These are phyloP conservation scores for Kingdonia uniflora DNA, from an alignment of 164 flowering plant genomes.

Conservation along the genomic window DNA sequence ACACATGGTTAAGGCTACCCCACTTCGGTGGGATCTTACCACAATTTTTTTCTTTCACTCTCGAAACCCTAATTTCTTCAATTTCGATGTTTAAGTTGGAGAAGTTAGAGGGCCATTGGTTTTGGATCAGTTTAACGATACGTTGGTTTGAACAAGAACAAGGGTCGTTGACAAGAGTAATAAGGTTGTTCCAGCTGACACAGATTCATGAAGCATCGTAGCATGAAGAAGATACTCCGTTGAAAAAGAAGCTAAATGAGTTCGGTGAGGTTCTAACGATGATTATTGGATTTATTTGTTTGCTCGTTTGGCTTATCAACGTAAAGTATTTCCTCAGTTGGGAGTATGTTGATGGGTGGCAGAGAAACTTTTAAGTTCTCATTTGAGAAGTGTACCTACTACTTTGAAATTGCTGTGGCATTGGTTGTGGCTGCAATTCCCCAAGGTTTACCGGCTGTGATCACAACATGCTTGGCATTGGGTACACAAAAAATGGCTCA, in stretches of 20 bases:
- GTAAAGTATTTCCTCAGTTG: conserved; percentile 45
- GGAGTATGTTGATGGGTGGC: conserved; percentile 52
- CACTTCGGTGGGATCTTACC: too few relatives aligned
- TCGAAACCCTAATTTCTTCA: too few relatives aligned
- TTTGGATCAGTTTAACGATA: conserved; percentile 32
- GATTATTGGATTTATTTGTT: conserved; percentile 41
- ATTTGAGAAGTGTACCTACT: conserved; percentile 49
- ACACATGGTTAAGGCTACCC: too few relatives aligned
- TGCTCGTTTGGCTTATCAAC: conserved; percentile 42
- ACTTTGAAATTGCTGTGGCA: conserved; percentile 53
- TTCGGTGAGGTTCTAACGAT: conserved; percentile 38
- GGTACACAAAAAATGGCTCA: too few relatives aligned
- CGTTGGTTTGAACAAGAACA: conserved; percentile 46
- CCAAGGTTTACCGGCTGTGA: conserved; percentile 50
- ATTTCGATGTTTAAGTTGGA: conserved; percentile 24
- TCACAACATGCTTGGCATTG: conserved; percentile 48
- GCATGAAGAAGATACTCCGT: conserved; percentile 42
- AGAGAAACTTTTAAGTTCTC: conserved; percentile 43
- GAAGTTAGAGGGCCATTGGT: conserved; percentile 43
- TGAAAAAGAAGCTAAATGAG: conserved; percentile 51
- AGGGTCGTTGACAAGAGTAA: conserved; percentile 39
- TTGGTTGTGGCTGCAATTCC: conserved; percentile 59
- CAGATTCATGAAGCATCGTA: conserved; percentile 48
- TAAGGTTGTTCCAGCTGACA: conserved; percentile 29
- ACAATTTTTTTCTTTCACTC: too few relatives aligned